Base-by-base conservation (phyloP, 495 filamentous ascomycete species). In the Annulohypoxylon moriforme region DNA sequence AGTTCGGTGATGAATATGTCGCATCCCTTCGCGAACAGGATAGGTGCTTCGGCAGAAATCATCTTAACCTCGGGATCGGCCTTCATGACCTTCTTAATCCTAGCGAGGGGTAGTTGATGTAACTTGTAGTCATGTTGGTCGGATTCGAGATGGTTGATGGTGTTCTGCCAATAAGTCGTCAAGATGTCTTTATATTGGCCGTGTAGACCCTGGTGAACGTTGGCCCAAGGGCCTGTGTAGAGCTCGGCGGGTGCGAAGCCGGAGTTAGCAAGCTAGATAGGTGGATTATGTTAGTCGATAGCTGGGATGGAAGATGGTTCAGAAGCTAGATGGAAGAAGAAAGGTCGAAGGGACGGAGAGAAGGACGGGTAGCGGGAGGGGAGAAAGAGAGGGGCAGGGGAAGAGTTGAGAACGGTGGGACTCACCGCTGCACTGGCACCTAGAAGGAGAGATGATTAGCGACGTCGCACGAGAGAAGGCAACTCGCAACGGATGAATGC, bases 81-180 rank as follows among this genome's bases (percentile, higher is more conserved):
- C 81, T 99, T 99, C 96, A 99, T 99, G 73, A 99, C 96, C 79
- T 99, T 99, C 86, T 98, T 99, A 81, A 99, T 99, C 44, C 96
- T 92, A 24, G 96, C 96, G 52, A 99, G 86, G 1, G 96, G 96
- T 33, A 99, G 84, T 80, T 98, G 96, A 75, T 99, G 96, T 53
- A 97, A 85, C 80, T 99, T 99, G 84, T 97, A 99, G 79, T 99
- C 96, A 80, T 99, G 96, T 36, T 93, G 93, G 71, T 98, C 96
- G 42, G 85, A 91, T 82, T 99, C 96, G 59, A 99, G 89, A 76
- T 97, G 93, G 64, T 89, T 93, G 86, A 99, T 97, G 49, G 93
- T 93, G 74, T 98, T 94, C 78, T 98, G 96, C 96, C 96, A 99
- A 83, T 98, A 99, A 11, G 95, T 96, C 44, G 95, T 97, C 69